These are phyloP conservation scores for Colletotrichum limetticola DNA, from an alignment of 2,329 filamentous ascomycete genomes.

Conservation along the genomic window DNA sequence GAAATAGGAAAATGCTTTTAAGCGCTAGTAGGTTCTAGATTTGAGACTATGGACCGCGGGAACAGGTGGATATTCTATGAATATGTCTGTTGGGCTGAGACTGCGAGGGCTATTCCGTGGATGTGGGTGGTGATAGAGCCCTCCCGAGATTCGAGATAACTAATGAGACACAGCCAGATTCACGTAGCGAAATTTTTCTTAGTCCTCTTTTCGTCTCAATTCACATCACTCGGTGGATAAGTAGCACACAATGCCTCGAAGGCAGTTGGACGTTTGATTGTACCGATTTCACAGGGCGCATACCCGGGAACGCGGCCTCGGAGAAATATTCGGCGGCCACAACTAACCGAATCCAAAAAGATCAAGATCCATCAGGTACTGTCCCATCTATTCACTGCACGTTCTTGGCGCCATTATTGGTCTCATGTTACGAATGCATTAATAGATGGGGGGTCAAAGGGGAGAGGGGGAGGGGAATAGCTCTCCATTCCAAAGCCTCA, in stretches of 20 bases:
- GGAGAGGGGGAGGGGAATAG: too few species aligned
- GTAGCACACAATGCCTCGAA: background rate
- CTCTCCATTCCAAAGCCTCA: background rate
- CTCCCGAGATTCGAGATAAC: background rate
- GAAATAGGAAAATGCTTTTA: background rate
- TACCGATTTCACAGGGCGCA: background rate
- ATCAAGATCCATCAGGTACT: background rate
- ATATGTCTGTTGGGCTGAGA: background rate
- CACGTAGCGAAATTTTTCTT: background rate
- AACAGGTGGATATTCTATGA: background rate
- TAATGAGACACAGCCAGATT: background rate
- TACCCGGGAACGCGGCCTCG: background rate
- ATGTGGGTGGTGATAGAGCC: background rate
- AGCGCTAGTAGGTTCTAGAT: background rate
- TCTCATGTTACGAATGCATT: background rate
- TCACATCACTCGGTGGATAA: background rate
- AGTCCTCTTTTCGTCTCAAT: background rate
- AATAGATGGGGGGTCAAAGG: background rate
- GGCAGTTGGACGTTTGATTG: background rate
- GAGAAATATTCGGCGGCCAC: background rate
- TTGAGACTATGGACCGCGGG: background rate
- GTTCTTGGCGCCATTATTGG: background rate
- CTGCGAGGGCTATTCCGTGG: too few species aligned
- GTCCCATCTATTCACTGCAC: background rate
- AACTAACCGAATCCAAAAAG: background rate